Base-by-base conservation (phyloP, 2,329 filamentous ascomycete species). In the Alternaria gansuensis region DNA sequence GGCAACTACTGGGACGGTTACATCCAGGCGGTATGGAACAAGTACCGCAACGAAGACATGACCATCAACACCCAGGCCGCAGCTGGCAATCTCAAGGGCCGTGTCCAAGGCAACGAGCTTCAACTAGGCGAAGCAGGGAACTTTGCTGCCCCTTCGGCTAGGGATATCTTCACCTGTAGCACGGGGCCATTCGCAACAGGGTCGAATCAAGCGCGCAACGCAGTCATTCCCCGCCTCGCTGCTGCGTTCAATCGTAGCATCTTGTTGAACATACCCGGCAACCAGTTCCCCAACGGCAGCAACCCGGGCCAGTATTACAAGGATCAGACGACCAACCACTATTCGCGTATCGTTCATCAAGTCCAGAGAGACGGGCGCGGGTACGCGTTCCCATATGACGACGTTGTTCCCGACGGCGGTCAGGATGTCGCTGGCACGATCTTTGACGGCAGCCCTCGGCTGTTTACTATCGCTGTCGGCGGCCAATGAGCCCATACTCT, bases 191-290 rank as follows among this genome's bases (percentile, higher is more conserved):
- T 90, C 64, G 78, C 80, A 64, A 69, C 79, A 44, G 69, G 83
- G 59, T 67, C 70, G 3, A 78, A 77, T 11, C 69, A 69, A 4
- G 75, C 78, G 55, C 78, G 80, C 17, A 81, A 82, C 59, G 87
- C 88, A 39, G 84, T 93, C 55, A 88, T 88, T 8, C 90, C 92
- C 0, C 83, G 91, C n/a, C 78, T 95, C 13, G 85, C 89, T 0
- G 91, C 91, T 1, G 90, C 89, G 0, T 86, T 94, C 69, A 92
- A 93, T 77, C 84, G 91, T 23, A 88, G 85, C 33, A 93, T 89
- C 10, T 77, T 95, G 60, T 71, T 95, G 5, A 74, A 69, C 39
- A 65, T 76, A 8, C 60, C 63, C 0, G 60, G 62, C 10, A 75
- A 78, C 11, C 69, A 62, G 70, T 81, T 69, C 74, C 81, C 52